phyloP scores from a whole-genome alignment of 2,329 filamentous ascomycete genomes.

The Neofusicoccum sp. region DNA sequence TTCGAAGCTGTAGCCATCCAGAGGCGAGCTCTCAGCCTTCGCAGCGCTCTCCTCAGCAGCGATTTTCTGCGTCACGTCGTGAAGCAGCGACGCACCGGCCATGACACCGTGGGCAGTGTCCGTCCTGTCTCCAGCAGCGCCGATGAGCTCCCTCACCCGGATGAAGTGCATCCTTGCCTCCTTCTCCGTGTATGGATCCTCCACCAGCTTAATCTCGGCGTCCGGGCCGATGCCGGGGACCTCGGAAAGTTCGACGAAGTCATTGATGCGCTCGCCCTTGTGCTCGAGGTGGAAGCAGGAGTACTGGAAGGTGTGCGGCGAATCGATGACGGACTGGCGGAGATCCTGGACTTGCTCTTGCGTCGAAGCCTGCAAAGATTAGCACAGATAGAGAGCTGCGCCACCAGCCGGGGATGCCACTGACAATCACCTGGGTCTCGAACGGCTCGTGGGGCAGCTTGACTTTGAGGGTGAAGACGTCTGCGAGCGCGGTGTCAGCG shows the following conservation, averaged over 20 bases:
- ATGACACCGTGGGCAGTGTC: constrained; percentile 84
- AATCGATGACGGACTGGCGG: constrained; percentile 92
- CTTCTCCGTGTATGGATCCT: constrained; percentile 98
- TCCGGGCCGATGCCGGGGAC: constrained; percentile 74
- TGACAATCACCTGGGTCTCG: constrained; percentile 81
- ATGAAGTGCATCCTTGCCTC: constrained; percentile 94
- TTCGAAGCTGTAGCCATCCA: constrained; percentile 75
- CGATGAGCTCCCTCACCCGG: constrained; percentile 86
- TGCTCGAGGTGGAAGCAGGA: constrained; percentile 98
- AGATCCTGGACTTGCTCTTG: constrained; percentile 98
- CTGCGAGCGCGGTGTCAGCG: constrained; percentile 28
- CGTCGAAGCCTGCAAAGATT: constrained; percentile 66
- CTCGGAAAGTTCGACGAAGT: constrained; percentile 89
- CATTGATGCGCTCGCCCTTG: constrained; percentile 85
- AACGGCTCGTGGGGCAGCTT: constrained; percentile 76
- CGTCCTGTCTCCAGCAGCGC: constrained; percentile 82
- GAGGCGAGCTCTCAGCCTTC: constrained; percentile 29
- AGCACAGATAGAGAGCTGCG: constrained; percentile 26
- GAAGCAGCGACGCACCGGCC: constrained; percentile 80
- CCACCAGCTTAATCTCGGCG: constrained; percentile 76
- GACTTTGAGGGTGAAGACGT: constrained; percentile 71
- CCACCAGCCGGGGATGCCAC: constrained; percentile 20
- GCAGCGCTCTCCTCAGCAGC: constrained; percentile 52
- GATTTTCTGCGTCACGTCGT: constrained; percentile 70
- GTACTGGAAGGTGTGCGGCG: constrained; percentile 90